phyloP scores from a whole-genome alignment of 1,284 basidiomycete genomes.

The Mycosarcoma maydis region DNA sequence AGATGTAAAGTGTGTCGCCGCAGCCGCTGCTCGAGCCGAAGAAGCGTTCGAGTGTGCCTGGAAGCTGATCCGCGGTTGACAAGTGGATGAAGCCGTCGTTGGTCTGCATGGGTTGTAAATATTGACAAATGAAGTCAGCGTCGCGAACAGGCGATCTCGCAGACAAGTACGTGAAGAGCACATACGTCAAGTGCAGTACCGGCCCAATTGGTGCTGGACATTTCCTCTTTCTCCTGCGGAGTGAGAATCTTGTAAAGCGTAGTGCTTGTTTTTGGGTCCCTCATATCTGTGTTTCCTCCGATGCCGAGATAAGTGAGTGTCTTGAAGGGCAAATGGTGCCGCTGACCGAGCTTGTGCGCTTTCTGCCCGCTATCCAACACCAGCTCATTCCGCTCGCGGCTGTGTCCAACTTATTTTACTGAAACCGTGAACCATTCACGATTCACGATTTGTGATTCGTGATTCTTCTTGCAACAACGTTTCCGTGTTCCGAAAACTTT shows the following conservation, averaged over 20 bases:
- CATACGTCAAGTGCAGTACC: conserved; percentile 57
- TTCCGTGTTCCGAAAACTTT: conserved; percentile 8
- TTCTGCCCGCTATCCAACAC: no score
- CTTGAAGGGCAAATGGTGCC: no score
- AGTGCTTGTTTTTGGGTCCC: conserved; percentile 48
- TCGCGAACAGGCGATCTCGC: no score
- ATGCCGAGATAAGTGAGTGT: no score
- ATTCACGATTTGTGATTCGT: no score
- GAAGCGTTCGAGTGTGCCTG: conserved; percentile 54
- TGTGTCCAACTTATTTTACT: no score
- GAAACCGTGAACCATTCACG: no score
- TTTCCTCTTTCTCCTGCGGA: conserved; percentile 36
- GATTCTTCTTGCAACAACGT: conserved; percentile 4
- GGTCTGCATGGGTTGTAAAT: conserved; percentile 12
- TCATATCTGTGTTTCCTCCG: conserved; percentile 13
- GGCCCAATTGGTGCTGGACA: conserved; percentile 45
- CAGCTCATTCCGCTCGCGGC: no score
- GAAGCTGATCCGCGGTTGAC: conserved; percentile 52
- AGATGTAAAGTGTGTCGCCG: conserved; percentile 43
- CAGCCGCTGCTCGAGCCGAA: conserved; percentile 43
- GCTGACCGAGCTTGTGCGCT: no score
- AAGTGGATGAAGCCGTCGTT: conserved; percentile 61
- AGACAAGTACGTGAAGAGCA: conserved; percentile 1
- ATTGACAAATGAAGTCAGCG: no score
- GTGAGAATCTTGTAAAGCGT: conserved; percentile 63